Percentiles rank a stretch among this genome's conserved stretches.
phyloP scores from a whole-genome alignment of 345 rosid species.

The Carallia pectinifolia region DNA sequence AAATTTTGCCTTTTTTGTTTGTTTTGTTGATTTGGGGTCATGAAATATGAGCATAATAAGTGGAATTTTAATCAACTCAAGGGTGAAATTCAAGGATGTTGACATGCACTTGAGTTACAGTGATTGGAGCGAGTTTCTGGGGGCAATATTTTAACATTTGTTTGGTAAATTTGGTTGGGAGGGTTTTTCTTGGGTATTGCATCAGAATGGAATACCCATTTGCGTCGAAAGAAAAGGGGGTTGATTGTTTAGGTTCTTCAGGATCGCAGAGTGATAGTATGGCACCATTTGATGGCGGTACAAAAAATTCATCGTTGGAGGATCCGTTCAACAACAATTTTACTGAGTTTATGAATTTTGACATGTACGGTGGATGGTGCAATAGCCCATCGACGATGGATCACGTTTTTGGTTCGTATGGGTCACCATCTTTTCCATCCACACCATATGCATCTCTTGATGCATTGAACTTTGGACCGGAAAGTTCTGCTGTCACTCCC shows the following conservation, averaged over 20 bases:
- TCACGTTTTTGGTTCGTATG: slow-evolving; percentile 45
- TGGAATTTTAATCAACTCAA: slow-evolving; percentile 10
- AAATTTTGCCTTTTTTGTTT: background rate
- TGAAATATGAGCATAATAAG: background rate
- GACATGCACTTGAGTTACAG: slow-evolving; percentile 7
- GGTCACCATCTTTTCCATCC: slow-evolving; percentile 38
- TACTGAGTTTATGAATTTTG: slow-evolving; percentile 60
- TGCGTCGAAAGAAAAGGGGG: slow-evolving; percentile 55
- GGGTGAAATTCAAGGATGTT: slow-evolving; percentile 10
- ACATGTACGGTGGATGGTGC: slow-evolving; percentile 63
- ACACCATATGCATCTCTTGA: slow-evolving; percentile 42
- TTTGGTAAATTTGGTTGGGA: slow-evolving; percentile 3
- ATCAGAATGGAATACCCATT: slow-evolving; percentile 54
- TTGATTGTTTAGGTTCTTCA: slow-evolving; percentile 41
- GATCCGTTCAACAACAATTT: slow-evolving; percentile 47
- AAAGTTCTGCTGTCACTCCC: slow-evolving; percentile 29
- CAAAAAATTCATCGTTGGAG: slow-evolving; percentile 40
- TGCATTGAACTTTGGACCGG: slow-evolving; percentile 29
- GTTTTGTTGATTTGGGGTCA: background rate
- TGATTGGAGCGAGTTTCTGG: slow-evolving; percentile 4
- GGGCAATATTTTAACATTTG: slow-evolving; percentile 23
- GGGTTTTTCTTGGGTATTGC: background rate
- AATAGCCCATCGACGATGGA: slow-evolving; percentile 50
- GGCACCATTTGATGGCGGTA: slow-evolving; percentile 16
- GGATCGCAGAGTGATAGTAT: slow-evolving; percentile 44